Evolutionary conservation across 345 rosid species (phyloP).

Genomic region (Eucalyptus sideroxylon): DNA sequence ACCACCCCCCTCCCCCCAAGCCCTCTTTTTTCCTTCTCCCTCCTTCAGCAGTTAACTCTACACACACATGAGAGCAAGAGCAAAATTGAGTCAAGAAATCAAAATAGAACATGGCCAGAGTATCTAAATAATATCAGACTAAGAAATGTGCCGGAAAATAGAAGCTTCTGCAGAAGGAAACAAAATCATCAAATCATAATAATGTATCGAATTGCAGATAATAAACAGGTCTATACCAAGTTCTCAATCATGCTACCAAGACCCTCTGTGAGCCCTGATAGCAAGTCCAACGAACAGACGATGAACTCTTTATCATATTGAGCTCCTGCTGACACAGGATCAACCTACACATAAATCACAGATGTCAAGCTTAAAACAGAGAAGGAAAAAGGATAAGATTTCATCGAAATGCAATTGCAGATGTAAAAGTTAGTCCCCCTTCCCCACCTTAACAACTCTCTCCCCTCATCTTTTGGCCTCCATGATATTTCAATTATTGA

Average conservation of each 20-base stretch:
- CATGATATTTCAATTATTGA: background rate
- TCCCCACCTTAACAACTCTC: background rate
- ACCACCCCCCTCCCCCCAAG: too few species aligned
- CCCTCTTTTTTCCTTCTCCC: background rate
- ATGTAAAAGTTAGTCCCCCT: background rate
- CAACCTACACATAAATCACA: conserved; percentile 38
- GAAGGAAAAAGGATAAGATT: background rate
- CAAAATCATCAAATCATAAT: background rate
- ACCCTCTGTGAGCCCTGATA: conserved; percentile 93
- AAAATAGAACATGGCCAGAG: background rate
- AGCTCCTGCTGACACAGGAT: conserved; percentile 68
- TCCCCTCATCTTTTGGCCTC: background rate
- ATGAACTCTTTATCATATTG: conserved; percentile 83
- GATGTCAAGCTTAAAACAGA: background rate
- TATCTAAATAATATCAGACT: background rate
- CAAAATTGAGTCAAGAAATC: background rate
- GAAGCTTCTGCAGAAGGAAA: background rate
- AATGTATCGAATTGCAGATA: background rate
- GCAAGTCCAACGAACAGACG: conserved; percentile 89
- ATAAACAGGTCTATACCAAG: conserved; percentile 40
- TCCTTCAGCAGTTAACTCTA: background rate
- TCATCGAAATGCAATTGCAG: background rate
- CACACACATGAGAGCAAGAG: background rate
- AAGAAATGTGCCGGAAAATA: background rate
- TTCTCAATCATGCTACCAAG: conserved; percentile 88